A percentile compares a stretch with the other conserved stretches of the same genome.
Conservation (phyloP, 208 protist genomes). For the Blastocrithidia nonstop region DNA sequence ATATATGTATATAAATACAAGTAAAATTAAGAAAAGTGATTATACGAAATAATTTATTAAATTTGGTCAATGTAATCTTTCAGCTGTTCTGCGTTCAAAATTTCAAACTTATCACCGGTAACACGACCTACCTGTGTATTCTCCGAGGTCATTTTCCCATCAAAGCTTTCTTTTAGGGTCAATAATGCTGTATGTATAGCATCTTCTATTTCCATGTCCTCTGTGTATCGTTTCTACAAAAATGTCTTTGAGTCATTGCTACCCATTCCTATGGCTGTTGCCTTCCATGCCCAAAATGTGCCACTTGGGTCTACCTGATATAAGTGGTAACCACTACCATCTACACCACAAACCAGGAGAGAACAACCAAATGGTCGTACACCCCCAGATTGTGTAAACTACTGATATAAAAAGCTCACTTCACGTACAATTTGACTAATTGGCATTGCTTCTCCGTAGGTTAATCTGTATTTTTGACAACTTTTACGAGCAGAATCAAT, state of each 20-base stretch:
- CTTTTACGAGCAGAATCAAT: constrained; percentile 91
- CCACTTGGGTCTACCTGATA: constrained; percentile 99
- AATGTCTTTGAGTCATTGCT: constrained; percentile 96
- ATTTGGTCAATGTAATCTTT: constrained; percentile 82
- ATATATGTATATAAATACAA: background rate
- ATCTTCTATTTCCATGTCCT: constrained; percentile 98
- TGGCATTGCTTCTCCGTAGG: constrained; percentile 93
- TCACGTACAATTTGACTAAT: constrained; percentile 91
- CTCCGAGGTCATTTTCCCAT: constrained; percentile 92
- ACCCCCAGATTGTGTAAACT: constrained; percentile 98
- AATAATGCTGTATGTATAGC: constrained; percentile 98
- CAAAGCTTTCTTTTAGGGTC: constrained; percentile 96
- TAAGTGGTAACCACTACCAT: constrained; percentile 90
- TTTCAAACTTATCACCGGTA: constrained; percentile 56
- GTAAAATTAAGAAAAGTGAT: background rate
- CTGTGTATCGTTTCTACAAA: constrained; percentile 97
- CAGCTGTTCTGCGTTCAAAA: constrained; percentile 67
- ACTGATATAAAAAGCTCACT: constrained; percentile 97
- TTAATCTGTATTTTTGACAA: constrained; percentile 90
- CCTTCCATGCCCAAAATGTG: constrained; percentile 99
- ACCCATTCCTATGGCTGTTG: constrained; percentile 97
- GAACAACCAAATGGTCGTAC: constrained; percentile 99
- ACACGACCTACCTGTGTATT: constrained; percentile 99
- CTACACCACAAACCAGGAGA: constrained; percentile 96
- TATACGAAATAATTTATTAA: constrained; percentile 14